Evolutionary conservation across 169 alveolate genomes (phyloP).

Genomic region (Cryptosporidium bovis): DNA sequence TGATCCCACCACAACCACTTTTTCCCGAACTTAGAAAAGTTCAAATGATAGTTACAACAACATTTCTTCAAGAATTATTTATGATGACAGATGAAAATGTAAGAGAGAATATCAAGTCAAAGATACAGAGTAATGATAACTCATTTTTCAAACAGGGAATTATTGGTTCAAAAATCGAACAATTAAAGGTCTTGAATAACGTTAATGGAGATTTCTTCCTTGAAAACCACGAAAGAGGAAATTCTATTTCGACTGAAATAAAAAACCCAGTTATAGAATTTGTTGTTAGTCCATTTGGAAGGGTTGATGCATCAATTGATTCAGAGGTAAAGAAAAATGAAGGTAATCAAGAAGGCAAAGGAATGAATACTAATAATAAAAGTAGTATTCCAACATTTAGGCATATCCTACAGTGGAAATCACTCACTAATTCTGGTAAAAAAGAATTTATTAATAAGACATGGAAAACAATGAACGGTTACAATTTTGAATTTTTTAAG

Average conservation of each 20-base stretch:
- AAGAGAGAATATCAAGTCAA: constrained; percentile 15
- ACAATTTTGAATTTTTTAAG: constrained; percentile 86
- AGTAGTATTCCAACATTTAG: constrained; percentile 37
- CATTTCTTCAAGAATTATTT: constrained; percentile 63
- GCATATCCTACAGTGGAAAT: constrained; percentile 44
- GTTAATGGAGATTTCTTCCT: constrained; percentile 38
- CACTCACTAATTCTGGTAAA: constrained; percentile 43
- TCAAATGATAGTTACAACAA: constrained; percentile 46
- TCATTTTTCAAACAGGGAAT: constrained; percentile 43
- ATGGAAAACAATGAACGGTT: constrained; percentile 82
- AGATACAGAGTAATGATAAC: constrained; percentile 10
- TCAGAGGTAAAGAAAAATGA: background rate
- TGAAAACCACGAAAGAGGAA: constrained; percentile 57
- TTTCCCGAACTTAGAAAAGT: constrained; percentile 83
- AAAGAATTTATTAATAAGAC: constrained; percentile 78
- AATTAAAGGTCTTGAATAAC: constrained; percentile 16
- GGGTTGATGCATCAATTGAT: constrained; percentile 37
- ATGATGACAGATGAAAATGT: constrained; percentile 59
- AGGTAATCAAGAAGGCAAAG: background rate
- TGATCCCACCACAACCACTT: constrained; percentile 87
- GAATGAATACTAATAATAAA: background rate
- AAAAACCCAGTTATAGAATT: constrained; percentile 61
- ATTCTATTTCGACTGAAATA: constrained; percentile 31
- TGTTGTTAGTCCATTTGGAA: constrained; percentile 52
- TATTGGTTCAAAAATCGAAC: constrained; percentile 65